Evolutionary conservation across 805 yeast species (phyloP).

Genomic region (Dipodascus albidus): DNA sequence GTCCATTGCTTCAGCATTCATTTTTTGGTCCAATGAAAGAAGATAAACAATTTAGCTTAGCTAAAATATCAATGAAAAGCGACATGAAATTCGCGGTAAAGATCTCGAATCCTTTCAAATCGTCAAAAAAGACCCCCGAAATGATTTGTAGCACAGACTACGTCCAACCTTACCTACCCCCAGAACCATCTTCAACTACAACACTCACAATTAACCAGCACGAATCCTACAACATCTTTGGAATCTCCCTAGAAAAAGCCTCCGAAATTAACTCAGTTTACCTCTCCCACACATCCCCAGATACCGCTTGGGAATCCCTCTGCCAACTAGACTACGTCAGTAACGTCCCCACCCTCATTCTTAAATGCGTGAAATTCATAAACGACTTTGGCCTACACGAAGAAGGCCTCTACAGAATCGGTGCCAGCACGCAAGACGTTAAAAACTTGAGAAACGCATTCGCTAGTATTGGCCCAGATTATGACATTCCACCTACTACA

Average conservation of each 20-base stretch:
- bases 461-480: constrained; percentile 11
- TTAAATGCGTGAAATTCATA: constrained; percentile 13
- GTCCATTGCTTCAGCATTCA: not conserved
- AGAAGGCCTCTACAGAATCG: constrained; percentile 23
- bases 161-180: no score
- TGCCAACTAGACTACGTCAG: constrained; percentile 8
- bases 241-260: constrained; percentile 12
- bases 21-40: not conserved
- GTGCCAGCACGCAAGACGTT: constrained; percentile 19
- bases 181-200: not conserved
- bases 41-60: not conserved
- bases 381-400: constrained; percentile 18
- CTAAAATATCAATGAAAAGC: not conserved
- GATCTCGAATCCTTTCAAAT: not conserved
- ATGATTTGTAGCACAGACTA: not conserved
- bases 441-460: constrained; percentile 14
- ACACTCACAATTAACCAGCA: not conserved
- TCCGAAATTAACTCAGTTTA: constrained; percentile 6
- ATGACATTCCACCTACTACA: constrained; percentile 14
- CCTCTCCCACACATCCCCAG: constrained; percentile 2
- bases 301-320: constrained; percentile 5
- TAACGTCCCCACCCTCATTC: constrained; percentile 13
- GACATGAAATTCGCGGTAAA: not conserved
- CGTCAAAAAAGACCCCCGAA: not conserved
- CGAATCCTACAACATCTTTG: constrained; percentile 11